Evolutionary conservation across 116 monocot genomes (phyloP).

Genomic region (Trichopus zeylanicus): DNA sequence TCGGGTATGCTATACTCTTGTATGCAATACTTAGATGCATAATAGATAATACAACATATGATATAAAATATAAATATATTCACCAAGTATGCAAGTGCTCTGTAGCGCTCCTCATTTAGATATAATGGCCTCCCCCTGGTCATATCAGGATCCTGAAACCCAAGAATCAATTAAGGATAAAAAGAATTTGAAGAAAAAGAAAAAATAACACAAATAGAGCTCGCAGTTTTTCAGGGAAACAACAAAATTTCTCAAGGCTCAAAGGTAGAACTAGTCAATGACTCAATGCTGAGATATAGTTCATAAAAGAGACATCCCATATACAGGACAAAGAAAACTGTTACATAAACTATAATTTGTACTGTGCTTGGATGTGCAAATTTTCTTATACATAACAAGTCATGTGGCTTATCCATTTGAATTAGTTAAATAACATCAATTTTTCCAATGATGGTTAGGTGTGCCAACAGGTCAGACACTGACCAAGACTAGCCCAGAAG

Average conservation of each 20-base stretch:
- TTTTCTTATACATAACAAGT: no score
- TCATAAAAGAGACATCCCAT: no score
- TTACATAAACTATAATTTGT: no score
- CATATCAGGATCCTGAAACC: slow-evolving; percentile 73
- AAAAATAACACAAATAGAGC: neutral
- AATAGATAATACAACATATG: neutral
- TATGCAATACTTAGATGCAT: neutral
- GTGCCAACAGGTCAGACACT: no score
- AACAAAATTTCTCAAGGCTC: neutral
- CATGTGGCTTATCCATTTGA: no score
- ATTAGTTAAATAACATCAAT: no score
- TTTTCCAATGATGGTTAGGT: no score
- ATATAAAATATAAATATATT: neutral
- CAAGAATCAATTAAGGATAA: slow-evolving; percentile 9
- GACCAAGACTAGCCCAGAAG: no score
- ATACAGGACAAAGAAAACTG: no score
- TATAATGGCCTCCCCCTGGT: slow-evolving; percentile 71
- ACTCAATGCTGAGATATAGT: no score
- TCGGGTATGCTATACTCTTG: neutral
- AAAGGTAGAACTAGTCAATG: no score
- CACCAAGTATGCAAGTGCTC: slow-evolving; percentile 80
- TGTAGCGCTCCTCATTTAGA: slow-evolving; percentile 74
- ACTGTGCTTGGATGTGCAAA: no score
- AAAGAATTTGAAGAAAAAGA: neutral
- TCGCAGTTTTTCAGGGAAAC: neutral